phyloP scores from a whole-genome alignment of 73 alveolate genomes.

The Paramecium octaurelia region DNA sequence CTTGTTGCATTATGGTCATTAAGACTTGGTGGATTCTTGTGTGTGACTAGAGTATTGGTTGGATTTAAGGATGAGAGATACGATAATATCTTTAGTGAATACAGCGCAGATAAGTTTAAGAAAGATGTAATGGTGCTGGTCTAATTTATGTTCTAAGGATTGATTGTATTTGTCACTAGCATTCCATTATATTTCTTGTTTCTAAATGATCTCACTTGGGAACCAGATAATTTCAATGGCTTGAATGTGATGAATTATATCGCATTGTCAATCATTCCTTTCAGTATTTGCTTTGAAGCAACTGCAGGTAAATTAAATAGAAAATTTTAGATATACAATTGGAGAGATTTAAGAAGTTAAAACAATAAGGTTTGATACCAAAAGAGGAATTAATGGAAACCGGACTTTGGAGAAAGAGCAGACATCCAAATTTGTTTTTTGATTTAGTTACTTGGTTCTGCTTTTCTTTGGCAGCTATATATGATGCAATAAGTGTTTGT shows the following conservation, averaged over 20 bases:
- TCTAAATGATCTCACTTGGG: neutral
- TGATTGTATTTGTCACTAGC: conserved; percentile 19
- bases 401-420: conserved; percentile 48
- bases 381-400: neutral
- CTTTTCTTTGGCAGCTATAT: neutral
- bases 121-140: neutral
- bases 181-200: conserved; percentile 14
- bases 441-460: conserved; percentile 27
- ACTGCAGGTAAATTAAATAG: neutral
- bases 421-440: conserved; percentile 41
- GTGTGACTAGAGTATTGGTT: neutral
- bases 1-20: conserved; percentile 9
- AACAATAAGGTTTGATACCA: neutral
- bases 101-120: neutral
- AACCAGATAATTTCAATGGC: neutral
- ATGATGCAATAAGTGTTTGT: neutral
- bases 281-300: neutral
- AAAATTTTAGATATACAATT: neutral
- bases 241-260: neutral
- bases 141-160: neutral
- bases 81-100: neutral
- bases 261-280: neutral
- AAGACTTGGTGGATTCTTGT: conserved; percentile 18
- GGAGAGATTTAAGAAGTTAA: neutral
- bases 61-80: conserved; percentile 22